Percentiles rank a stretch among this genome's conserved stretches.
Evolutionary conservation across 176 grass and related monocot species (phyloP).

Genomic region (Themeda triandra): DNA sequence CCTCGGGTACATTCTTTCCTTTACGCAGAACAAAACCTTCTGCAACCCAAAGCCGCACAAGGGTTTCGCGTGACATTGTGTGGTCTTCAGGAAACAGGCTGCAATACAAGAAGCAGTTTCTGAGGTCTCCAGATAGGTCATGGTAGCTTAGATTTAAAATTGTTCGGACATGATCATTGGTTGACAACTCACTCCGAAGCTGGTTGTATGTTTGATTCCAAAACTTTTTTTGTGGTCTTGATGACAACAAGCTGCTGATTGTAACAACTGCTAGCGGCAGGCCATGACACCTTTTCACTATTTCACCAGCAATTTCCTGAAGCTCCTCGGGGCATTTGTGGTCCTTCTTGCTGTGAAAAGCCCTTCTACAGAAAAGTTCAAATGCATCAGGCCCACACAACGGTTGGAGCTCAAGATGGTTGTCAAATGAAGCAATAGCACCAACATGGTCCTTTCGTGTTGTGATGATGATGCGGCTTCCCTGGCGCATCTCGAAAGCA

Average conservation of each 20-base stretch:
- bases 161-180: conserved; percentile 26
- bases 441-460: conserved; percentile 50
- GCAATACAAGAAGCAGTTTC: conserved; percentile 48
- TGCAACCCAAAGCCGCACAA: conserved; percentile 50
- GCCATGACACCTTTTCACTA: conserved; percentile 57
- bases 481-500: conserved; percentile 21
- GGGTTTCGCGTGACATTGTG: conserved; percentile 29
- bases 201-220: conserved; percentile 56
- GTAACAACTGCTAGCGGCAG: conserved; percentile 41
- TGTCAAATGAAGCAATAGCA: conserved; percentile 3
- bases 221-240: background rate
- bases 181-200: conserved; percentile 32
- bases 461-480: conserved; percentile 52
- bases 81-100: conserved; percentile 53
- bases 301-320: conserved; percentile 7
- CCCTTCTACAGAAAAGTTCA: conserved; percentile 40
- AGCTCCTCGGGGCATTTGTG: conserved; percentile 37
- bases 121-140: conserved; percentile 36
- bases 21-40: conserved; percentile 41
- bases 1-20: conserved; percentile 35
- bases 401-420: conserved; percentile 15
- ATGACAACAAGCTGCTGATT: conserved; percentile 49
- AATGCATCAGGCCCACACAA: background rate
- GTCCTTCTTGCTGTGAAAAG: conserved; percentile 26
- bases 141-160: conserved; percentile 18